Evolutionary conservation across 257 asterid species (phyloP), one percentile per base, ranked within the genome.

Genomic region (Salvia hispanica): DNA sequence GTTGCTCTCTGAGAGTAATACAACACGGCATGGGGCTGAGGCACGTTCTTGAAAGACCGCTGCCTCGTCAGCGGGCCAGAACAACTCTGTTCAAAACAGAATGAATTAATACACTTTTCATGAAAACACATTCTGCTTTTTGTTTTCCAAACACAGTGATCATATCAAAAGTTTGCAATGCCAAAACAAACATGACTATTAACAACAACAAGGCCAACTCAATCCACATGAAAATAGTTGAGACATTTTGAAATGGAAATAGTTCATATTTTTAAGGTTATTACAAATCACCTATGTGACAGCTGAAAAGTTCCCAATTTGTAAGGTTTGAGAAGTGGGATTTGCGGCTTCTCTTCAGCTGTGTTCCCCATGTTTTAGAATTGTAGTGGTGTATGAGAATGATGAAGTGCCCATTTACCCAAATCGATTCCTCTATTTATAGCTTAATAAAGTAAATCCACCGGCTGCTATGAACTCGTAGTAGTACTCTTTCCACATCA

Each of bases 61-160:
- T 77, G 84, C 77, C 95, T 83, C 4, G 95, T 85, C 59, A 89
- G 59, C 2, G 95, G 95, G 95, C 90, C 84, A 87, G 42, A 45
- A 86, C 89, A 71, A 87, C 70, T 75, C 92, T 87, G 25, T 21
- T 2, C 25, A 21, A 21, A 21, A 21, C 82, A 21, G 25, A 21
- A 21, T 21, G 25, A 21, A 21, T 21, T 0, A 21, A 21, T n/a
- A n/a, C n/a, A n/a, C n/a, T n/a, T n/a, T n/a, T n/a, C n/a, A n/a
- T n/a, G n/a, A n/a, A n/a, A n/a, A n/a, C n/a, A n/a, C n/a, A n/a
- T n/a, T n/a, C n/a, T n/a, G n/a, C n/a, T n/a, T n/a, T n/a, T n/a
- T n/a, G n/a, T n/a, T n/a, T n/a, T n/a, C n/a, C n/a, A n/a, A n/a
- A n/a, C n/a, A n/a, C n/a, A n/a, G n/a, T n/a, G n/a, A n/a, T n/a